Conservation (phyloP, 2,329 filamentous ascomycete genomes). For the Endothia cerciana region DNA sequence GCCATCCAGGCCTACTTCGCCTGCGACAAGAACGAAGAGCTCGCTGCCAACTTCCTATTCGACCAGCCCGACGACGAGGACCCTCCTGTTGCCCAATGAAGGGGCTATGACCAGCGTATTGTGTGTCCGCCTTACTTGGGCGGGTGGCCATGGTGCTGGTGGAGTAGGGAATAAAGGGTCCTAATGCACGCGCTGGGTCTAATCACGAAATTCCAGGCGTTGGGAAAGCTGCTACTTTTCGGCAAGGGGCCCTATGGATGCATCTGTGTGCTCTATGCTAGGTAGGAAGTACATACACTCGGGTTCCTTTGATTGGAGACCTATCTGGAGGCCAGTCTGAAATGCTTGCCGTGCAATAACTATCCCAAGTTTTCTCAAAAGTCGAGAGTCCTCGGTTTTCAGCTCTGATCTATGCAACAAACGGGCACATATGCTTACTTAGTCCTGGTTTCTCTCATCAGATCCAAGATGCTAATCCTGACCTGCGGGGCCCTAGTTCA, state of each 20-base stretch:
- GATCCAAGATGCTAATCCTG: too few relatives aligned
- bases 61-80: slow-evolving; percentile 92
- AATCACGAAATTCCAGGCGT: slow-evolving; percentile 13
- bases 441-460: too few relatives aligned
- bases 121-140: slow-evolving; percentile 5
- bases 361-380: neutral
- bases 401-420: neutral
- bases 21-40: slow-evolving; percentile 98
- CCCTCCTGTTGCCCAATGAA: slow-evolving; percentile 48
- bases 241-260: slow-evolving; percentile 9
- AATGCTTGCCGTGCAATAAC: slow-evolving; percentile 4
- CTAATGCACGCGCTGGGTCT: neutral
- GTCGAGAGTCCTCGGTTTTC: neutral
- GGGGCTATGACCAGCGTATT: slow-evolving; percentile 20
- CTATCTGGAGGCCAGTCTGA: neutral
- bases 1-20: slow-evolving; percentile 99
- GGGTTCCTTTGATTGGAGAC: neutral
- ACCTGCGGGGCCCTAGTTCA: too few relatives aligned
- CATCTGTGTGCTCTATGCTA: slow-evolving; percentile 6
- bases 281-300: neutral
- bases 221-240: slow-evolving; percentile 12
- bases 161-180: slow-evolving; percentile 1
- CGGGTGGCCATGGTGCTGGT: neutral
- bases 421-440: neutral
- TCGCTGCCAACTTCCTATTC: slow-evolving; percentile 97